These are phyloP conservation scores for Amanita muscaria DNA, from an alignment of 768 basidiomycete genomes.

Conservation along the genomic window DNA sequence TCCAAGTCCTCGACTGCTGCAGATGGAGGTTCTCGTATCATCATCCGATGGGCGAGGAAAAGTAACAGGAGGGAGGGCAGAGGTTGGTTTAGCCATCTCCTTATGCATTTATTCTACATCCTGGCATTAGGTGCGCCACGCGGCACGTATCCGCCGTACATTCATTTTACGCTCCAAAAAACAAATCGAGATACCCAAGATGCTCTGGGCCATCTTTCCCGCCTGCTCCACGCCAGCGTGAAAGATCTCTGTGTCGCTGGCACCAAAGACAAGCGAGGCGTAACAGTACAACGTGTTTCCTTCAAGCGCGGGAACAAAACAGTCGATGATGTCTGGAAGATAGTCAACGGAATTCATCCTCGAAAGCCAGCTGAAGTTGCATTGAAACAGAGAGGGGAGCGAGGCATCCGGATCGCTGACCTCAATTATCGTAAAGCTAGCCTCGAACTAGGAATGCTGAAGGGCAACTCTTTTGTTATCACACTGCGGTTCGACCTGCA, in stretches of 20 bases:
- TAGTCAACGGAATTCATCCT: conserved; percentile 58
- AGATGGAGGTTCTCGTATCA: conserved; percentile 56
- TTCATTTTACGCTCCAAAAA: conserved; percentile 95
- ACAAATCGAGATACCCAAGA: conserved; percentile 98
- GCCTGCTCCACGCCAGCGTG: conserved; percentile 62
- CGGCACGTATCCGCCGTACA: conserved; percentile 73
- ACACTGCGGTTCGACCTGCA: conserved; percentile 64
- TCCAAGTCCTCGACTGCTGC: conserved; percentile 41
- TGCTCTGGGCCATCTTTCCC: conserved; percentile 72
- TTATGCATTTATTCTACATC: neutral
- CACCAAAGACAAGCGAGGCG: conserved; percentile 97
- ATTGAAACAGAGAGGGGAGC: conserved; percentile 69
- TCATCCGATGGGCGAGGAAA: conserved; percentile 66
- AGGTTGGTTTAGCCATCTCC: conserved; percentile 17
- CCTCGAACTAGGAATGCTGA: conserved; percentile 91
- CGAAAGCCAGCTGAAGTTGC: conserved; percentile 50
- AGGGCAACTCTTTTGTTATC: conserved; percentile 93
- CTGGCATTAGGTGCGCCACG: conserved; percentile 38
- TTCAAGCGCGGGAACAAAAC: conserved; percentile 69
- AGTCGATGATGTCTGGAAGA: conserved; percentile 78
- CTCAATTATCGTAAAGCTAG: conserved; percentile 74
- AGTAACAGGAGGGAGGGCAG: conserved; percentile 41
- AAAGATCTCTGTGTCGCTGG: conserved; percentile 89
- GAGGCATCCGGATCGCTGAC: conserved; percentile 84
- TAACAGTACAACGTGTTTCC: conserved; percentile 89